Percentiles rank a stretch among this genome's conserved stretches.
phyloP scores from a whole-genome alignment of 257 asterid species.

The Rehmannia glutinosa region DNA sequence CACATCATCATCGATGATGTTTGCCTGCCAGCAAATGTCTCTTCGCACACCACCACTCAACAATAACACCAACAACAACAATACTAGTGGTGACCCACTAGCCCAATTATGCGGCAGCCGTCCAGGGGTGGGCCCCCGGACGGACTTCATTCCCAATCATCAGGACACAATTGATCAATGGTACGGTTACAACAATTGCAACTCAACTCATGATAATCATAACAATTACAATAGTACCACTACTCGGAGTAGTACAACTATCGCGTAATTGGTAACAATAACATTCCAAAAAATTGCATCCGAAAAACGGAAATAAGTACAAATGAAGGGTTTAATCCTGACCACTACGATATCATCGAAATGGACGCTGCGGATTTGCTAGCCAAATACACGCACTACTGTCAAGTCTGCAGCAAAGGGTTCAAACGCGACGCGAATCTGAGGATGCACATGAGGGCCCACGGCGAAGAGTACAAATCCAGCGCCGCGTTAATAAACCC shows the following conservation, averaged over 20 bases:
- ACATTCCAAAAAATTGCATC: conserved; percentile 17
- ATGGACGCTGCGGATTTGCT: conserved; percentile 61
- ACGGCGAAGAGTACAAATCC: conserved; percentile 78
- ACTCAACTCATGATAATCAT: neutral
- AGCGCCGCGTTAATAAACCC: conserved; percentile 70
- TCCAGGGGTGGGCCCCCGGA: neutral
- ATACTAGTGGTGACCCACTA: neutral
- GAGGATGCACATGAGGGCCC: conserved; percentile 92
- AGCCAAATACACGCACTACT: conserved; percentile 78
- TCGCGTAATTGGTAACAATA: conserved; percentile 7
- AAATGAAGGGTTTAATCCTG: neutral
- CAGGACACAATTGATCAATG: conserved; percentile 27
- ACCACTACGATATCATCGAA: conserved; percentile 49
- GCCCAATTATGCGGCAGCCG: neutral
- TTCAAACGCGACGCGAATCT: conserved; percentile 85
- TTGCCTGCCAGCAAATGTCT: conserved; percentile 60
- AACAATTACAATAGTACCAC: neutral
- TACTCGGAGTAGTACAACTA: neutral
- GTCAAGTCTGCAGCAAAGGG: conserved; percentile 79
- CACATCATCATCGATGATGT: conserved; percentile 73
- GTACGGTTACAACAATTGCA: conserved; percentile 22
- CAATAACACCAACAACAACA: neutral
- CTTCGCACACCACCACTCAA: conserved; percentile 12
- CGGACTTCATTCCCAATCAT: conserved; percentile 24
- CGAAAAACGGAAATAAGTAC: conserved; percentile 22